Base-by-base conservation (phyloP, 1,139 yeast genomes). In the Geotrichum klebahnii region DNA sequence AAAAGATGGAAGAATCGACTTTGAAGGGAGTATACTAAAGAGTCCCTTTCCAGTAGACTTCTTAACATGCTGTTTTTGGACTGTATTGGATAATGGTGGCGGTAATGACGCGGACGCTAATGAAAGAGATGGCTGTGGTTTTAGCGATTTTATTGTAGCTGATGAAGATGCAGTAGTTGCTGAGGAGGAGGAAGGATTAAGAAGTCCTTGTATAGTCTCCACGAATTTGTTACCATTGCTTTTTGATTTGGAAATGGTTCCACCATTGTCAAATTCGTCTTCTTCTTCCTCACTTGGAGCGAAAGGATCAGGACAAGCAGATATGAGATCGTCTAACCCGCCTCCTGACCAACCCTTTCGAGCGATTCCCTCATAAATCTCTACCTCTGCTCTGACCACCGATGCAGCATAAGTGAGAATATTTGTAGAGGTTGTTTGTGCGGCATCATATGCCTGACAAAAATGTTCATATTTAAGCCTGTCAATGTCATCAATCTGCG, bases 321-420 rank as follows among this genome's bases (percentile, higher is more conserved):
- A 60, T 22, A 79, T 68, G 46, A 86, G 68, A 28, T 78, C 81
- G 61, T 87, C 95, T 37, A 86, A 67, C 0, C 95, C 95, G 19
- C 92, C 92, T 6, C 95, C 95, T 9, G 84, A 76, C 88, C 90
- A 83, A 4, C 95, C 94, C 63, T 87, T 87, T 52, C 81, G 75
- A 0, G 95, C 95, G 32, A 88, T 79, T 19, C 85, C 83, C 61
- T 85, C 95, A 59, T 80, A 82, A 4, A 87, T 79, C 60, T 86
- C 94, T 31, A 88, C 79, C 61, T 87, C 92, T 1, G 94, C 92
- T 48, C 88, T 70, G 2, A 86, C 80, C 6, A 84, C 72, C 0
- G 84, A 75, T 0, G 89, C 85, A 0, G 87, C 75, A 53, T 75
- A 73, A 9, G 69, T 65, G 39, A 85, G 68, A 8, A 85, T 70